phyloP scores from a whole-genome alignment of 257 asterid species.

The Penstemon eatonii region DNA sequence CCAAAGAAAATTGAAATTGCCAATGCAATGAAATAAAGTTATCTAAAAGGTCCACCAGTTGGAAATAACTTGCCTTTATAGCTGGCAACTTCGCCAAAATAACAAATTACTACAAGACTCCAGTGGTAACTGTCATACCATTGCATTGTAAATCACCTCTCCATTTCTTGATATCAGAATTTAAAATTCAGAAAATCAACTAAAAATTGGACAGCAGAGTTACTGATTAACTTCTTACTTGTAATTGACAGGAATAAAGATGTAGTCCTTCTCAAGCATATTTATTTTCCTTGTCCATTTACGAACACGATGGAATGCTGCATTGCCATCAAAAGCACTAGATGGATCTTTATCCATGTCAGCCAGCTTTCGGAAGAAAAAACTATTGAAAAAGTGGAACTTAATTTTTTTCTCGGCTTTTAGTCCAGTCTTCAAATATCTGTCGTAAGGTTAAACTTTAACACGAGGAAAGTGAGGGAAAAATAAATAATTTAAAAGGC shows the following conservation, averaged over 20 bases:
- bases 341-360: constrained; percentile 94
- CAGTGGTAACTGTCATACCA: constrained; percentile 79
- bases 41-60: constrained; percentile 18
- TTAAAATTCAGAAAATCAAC: constrained; percentile 30
- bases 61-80: constrained; percentile 65
- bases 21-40: constrained; percentile 10
- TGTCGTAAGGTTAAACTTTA: constrained; percentile 40
- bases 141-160: constrained; percentile 31
- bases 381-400: constrained; percentile 90
- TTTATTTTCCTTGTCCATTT: constrained; percentile 96
- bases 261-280: constrained; percentile 83
- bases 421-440: constrained; percentile 70
- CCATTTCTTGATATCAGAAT: constrained; percentile 29
- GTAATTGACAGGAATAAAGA: constrained; percentile 90
- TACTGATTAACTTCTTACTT: constrained; percentile 54
- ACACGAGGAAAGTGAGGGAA: constrained; percentile 13
- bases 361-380: constrained; percentile 92
- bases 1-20: constrained; percentile 25
- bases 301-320: constrained; percentile 93
- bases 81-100: constrained; percentile 74
- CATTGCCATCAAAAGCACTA: constrained; percentile 79
- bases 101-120: constrained; percentile 88
- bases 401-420: constrained; percentile 50
- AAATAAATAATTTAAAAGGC: background rate
- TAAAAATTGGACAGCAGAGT: constrained; percentile 15